Conservation (phyloP, 768 basidiomycete genomes). For the Sarcodon sp. region DNA sequence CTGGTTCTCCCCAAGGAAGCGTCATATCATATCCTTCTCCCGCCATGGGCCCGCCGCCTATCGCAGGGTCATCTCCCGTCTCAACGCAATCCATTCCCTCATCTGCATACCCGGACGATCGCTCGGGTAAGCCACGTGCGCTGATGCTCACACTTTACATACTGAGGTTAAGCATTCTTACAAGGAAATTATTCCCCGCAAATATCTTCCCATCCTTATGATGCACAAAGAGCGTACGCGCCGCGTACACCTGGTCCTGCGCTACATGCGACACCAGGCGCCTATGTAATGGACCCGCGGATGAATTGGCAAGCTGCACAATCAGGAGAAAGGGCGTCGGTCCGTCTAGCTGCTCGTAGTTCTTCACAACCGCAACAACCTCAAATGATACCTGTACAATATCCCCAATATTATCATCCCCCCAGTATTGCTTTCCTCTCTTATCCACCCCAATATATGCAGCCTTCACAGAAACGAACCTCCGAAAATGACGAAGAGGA, state of each 20-base stretch:
- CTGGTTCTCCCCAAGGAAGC: neutral
- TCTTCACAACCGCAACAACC: conserved; percentile 17
- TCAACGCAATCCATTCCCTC: neutral
- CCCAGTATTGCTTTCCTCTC: conserved; percentile 5
- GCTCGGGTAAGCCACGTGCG: too few relatives aligned
- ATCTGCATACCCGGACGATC: too few relatives aligned
- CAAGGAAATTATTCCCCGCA: neutral
- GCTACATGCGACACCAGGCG: too few relatives aligned
- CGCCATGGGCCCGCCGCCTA: neutral
- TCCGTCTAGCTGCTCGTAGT: conserved; percentile 45
- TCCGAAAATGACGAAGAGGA: conserved; percentile 25
- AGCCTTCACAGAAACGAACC: conserved; percentile 20
- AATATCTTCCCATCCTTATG: conserved; percentile 4
- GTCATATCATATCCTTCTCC: conserved; percentile 5
- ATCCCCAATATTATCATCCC: conserved; percentile 16
- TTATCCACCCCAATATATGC: conserved; percentile 3
- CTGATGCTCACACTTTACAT: too few relatives aligned
- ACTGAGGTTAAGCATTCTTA: too few relatives aligned
- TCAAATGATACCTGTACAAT: conserved; percentile 19
- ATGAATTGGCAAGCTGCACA: conserved; percentile 31
- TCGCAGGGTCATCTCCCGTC: conserved; percentile 1
- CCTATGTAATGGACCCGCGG: neutral
- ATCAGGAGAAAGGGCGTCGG: conserved; percentile 37
- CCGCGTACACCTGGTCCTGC: too few relatives aligned
- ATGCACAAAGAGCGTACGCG: neutral